These are phyloP conservation scores for Corylus americana DNA, from an alignment of 306 rosid genomes.

Conservation along the genomic window DNA sequence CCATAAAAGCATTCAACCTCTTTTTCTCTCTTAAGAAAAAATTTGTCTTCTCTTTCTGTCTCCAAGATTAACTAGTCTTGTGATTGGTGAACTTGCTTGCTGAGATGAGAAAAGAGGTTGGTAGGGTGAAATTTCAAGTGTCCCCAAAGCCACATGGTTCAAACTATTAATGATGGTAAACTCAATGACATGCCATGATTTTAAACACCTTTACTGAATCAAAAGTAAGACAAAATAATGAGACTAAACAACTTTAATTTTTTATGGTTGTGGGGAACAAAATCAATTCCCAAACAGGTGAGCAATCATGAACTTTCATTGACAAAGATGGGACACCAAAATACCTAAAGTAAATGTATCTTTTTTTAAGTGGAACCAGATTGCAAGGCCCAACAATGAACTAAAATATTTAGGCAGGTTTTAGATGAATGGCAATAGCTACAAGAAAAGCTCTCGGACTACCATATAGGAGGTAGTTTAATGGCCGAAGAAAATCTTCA, in stretches of 20 bases:
- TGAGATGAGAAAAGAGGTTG: conserved; percentile 36
- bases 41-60: conserved; percentile 7
- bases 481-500: too few relatives aligned
- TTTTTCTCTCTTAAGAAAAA: conserved; percentile 6
- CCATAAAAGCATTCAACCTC: conserved; percentile 26
- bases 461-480: background rate
- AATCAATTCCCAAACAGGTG: conserved; percentile 69
- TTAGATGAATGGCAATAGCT: background rate
- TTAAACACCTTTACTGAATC: conserved; percentile 66
- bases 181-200: conserved; percentile 83
- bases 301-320: conserved; percentile 69
- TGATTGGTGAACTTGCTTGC: conserved; percentile 21
- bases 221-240: conserved; percentile 75
- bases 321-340: conserved; percentile 64
- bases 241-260: conserved; percentile 56
- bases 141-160: conserved; percentile 50
- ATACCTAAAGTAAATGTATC: conserved; percentile 38
- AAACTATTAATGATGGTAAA: conserved; percentile 78
- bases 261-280: conserved; percentile 87
- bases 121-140: conserved; percentile 44
- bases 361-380: background rate
- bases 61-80: conserved; percentile 29
- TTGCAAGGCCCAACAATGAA: conserved; percentile 9
- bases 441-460: background rate
- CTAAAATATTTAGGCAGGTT: conserved; percentile 1